Conservation (phyloP, 23 red algal species). For the Gracilaria domingensis region DNA sequence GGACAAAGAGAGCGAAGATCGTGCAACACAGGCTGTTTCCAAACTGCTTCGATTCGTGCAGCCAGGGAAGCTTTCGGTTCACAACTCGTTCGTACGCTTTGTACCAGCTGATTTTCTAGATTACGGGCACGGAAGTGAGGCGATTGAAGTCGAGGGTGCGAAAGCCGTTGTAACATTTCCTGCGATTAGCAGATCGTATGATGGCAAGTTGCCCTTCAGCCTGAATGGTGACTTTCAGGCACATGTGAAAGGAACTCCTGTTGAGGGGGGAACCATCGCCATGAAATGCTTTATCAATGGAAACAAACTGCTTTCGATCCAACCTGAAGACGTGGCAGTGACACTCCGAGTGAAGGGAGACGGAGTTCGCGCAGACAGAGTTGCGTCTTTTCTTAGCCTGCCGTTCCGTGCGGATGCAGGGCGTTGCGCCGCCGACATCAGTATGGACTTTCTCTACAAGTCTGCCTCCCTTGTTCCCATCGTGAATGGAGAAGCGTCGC, state of each 20-base stretch:
- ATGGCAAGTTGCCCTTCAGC: not conserved
- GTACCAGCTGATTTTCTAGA: conserved; percentile 64
- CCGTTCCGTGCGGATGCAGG: conserved; percentile 81
- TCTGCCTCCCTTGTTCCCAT: conserved; percentile 63
- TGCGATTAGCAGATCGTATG: not conserved
- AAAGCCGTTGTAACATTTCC: conserved; percentile 46
- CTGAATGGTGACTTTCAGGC: conserved; percentile 49
- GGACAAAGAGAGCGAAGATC: not conserved
- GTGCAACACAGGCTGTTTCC: not conserved
- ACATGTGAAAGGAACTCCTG: conserved; percentile 32
- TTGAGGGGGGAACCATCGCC: conserved; percentile 50
- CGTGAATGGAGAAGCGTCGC: conserved; percentile 62
- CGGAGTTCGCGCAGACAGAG: conserved; percentile 38
- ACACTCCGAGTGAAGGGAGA: conserved; percentile 41
- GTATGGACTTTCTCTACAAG: conserved; percentile 69
- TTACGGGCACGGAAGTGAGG: conserved; percentile 59
- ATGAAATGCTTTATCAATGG: conserved; percentile 17
- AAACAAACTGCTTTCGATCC: conserved; percentile 15
- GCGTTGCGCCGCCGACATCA: conserved; percentile 30
- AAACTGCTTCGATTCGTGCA: conserved; percentile 36
- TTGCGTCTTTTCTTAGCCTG: conserved; percentile 76
- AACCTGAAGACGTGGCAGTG: conserved; percentile 51
- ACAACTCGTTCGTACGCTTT: conserved; percentile 41
- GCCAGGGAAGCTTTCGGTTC: conserved; percentile 32
- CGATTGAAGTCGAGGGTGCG: conserved; percentile 21